A percentile compares a stretch with the other conserved stretches of the same genome.
Conservation (phyloP, 2,329 filamentous ascomycete species). For the Fusarium transvaalense region DNA sequence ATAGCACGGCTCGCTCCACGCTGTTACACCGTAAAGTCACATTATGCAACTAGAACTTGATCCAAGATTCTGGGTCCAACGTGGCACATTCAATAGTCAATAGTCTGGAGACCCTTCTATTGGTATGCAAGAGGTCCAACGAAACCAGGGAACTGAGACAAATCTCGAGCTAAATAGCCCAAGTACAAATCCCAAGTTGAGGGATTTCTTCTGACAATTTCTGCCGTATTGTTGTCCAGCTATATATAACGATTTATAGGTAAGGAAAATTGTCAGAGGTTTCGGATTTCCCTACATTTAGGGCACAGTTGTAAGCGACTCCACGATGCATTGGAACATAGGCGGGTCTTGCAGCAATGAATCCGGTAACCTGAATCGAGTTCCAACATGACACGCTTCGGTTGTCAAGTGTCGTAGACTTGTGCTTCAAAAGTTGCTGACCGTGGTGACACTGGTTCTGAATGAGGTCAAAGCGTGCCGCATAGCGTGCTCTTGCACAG, state of each 20-base stretch:
- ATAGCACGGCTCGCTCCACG: constrained; percentile 23
- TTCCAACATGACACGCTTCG: constrained; percentile 10
- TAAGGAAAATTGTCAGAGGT: not conserved
- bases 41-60: constrained; percentile 31
- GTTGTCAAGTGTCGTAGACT: constrained; percentile 1
- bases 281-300: not conserved
- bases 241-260: constrained; percentile 5
- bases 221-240: not conserved
- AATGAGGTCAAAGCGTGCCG: constrained; percentile 8
- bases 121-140: constrained; percentile 4
- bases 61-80: constrained; percentile 7
- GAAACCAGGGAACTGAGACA: constrained; percentile 9
- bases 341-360: constrained; percentile 13
- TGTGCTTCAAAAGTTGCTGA: constrained; percentile 2
- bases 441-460: constrained; percentile 5
- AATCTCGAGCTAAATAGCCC: not conserved
- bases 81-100: constrained; percentile 15
- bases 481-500: constrained; percentile 19
- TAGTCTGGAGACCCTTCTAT: constrained; percentile 11
- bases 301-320: not conserved
- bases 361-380: constrained; percentile 3
- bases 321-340: constrained; percentile 1
- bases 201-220: not conserved
- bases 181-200: not conserved
- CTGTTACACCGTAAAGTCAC: constrained; percentile 29